phyloP scores from a whole-genome alignment of 225 moss, liverwort and hornwort genomes.

The Neckera pumila region DNA sequence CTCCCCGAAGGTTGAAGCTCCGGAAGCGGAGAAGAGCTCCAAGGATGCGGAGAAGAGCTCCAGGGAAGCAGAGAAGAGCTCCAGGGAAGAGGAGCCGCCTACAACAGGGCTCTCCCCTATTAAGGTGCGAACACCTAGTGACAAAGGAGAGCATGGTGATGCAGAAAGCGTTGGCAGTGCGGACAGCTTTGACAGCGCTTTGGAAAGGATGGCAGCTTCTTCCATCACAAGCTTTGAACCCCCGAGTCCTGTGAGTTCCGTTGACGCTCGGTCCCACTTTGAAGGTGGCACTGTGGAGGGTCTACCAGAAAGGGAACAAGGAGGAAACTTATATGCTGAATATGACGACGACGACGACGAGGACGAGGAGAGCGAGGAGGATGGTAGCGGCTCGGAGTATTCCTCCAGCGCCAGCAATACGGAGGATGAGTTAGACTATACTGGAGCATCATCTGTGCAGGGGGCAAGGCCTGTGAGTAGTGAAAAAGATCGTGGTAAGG shows the following conservation, averaged over 20 bases:
- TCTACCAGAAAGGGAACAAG: neutral
- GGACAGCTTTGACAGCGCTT: slow-evolving; percentile 82
- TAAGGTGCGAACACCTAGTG: slow-evolving; percentile 12
- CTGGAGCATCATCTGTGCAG: neutral
- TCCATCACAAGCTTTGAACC: slow-evolving; percentile 53
- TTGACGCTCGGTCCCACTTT: slow-evolving; percentile 7
- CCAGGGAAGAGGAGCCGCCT: neutral
- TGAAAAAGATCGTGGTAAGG: slow-evolving; percentile 13
- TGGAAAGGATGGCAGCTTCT: slow-evolving; percentile 74
- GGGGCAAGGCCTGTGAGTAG: slow-evolving; percentile 17
- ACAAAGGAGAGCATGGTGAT: neutral
- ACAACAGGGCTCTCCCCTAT: slow-evolving; percentile 13
- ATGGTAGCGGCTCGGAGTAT: slow-evolving; percentile 4
- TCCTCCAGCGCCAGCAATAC: slow-evolving; percentile 19
- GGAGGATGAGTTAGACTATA: slow-evolving; percentile 9
- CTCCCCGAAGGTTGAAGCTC: slow-evolving; percentile 1
- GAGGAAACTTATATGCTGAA: neutral
- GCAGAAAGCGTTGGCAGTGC: slow-evolving; percentile 53
- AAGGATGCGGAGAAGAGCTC: neutral
- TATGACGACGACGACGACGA: neutral
- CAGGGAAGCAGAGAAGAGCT: neutral
- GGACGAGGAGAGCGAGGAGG: neutral
- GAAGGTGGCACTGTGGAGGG: slow-evolving; percentile 21
- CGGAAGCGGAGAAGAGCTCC: neutral
- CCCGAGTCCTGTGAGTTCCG: slow-evolving; percentile 48